phyloP scores from a whole-genome alignment of 2,329 filamentous ascomycete species.

The Camillea tinctor region DNA sequence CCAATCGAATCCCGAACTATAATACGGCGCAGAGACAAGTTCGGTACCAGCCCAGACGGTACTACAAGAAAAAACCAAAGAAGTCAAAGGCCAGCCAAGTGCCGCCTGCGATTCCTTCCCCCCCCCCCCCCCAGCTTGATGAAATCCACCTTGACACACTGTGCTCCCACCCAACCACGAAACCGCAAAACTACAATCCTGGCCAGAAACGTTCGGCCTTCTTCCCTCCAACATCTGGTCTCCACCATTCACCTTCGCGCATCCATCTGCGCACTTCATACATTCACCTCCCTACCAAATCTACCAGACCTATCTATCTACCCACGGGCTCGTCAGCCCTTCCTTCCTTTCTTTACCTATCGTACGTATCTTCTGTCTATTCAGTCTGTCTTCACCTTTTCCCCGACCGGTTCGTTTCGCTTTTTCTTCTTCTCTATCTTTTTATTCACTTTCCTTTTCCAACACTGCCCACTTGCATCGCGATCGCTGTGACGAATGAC shows the following conservation, averaged over 20 bases:
- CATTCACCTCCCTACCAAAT: constrained; percentile 8
- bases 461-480: neutral
- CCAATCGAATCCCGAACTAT: neutral
- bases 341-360: constrained; percentile 10
- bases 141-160: constrained; percentile 3
- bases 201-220: constrained; percentile 13
- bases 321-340: constrained; percentile 10
- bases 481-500: constrained; percentile 9
- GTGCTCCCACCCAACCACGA: constrained; percentile 15
- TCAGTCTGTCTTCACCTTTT: neutral
- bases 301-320: constrained; percentile 10
- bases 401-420: neutral
- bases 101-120: neutral
- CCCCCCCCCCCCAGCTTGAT: neutral
- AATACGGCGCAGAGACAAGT: neutral
- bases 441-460: neutral
- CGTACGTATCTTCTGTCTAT: neutral
- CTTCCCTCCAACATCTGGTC: constrained; percentile 7
- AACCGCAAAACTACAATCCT: constrained; percentile 14
- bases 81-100: neutral
- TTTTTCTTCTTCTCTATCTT: neutral
- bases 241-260: constrained; percentile 21
- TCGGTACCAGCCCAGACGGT: neutral
- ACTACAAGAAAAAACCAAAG: too few species aligned
- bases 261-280: constrained; percentile 8